Conservation (phyloP, 2,329 filamentous ascomycete genomes). For the Phialophora tarda region DNA sequence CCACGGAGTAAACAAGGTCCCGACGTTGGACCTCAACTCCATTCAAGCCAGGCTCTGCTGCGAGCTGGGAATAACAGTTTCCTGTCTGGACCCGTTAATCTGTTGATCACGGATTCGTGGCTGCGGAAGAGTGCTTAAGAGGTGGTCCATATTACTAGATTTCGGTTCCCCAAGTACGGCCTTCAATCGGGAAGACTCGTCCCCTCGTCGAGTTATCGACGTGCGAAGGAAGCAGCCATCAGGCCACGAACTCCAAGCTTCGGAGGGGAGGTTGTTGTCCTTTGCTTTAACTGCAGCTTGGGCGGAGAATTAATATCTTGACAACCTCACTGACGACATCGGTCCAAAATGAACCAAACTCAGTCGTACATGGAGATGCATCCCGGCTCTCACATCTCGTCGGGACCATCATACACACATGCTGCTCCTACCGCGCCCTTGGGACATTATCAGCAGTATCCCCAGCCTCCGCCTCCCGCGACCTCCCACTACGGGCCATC, state of each 20-base stretch:
- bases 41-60: background rate
- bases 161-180: constrained; percentile 6
- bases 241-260: constrained; percentile 10
- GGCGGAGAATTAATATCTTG: constrained; percentile 23
- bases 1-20: background rate
- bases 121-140: constrained; percentile 12
- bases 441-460: constrained; percentile 76
- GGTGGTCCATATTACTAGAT: constrained; percentile 15
- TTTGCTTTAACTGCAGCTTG: constrained; percentile 27
- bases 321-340: constrained; percentile 12
- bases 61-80: background rate
- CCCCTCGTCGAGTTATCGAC: background rate
- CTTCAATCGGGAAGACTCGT: background rate
- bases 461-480: constrained; percentile 75
- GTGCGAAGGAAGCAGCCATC: constrained; percentile 1
- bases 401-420: constrained; percentile 76
- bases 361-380: constrained; percentile 85
- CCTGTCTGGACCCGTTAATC: background rate
- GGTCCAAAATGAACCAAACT: constrained; percentile 75
- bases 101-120: background rate
- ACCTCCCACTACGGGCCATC: constrained; percentile 70
- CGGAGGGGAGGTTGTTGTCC: constrained; percentile 30
- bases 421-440: constrained; percentile 75
- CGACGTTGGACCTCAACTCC: constrained; percentile 1
- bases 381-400: constrained; percentile 71